These are phyloP conservation scores for Euphorbia peplus DNA, from an alignment of 345 rosid species.

Conservation along the genomic window DNA sequence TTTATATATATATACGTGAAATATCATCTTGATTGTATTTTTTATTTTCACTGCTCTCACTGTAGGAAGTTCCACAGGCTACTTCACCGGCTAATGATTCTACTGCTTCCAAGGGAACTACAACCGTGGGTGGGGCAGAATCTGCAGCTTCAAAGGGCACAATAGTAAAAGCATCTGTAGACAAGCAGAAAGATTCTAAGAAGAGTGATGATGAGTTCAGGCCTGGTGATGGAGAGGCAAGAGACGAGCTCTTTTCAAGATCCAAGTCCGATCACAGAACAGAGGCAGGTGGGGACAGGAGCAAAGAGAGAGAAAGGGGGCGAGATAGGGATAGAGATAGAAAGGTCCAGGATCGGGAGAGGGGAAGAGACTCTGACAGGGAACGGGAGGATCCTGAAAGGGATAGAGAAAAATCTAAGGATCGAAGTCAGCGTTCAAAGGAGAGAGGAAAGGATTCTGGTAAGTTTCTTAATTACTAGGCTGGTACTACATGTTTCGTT, in stretches of 20 bases:
- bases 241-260: slow-evolving; percentile 42
- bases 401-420: slow-evolving; percentile 66
- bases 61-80: slow-evolving; percentile 48
- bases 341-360: slow-evolving; percentile 52
- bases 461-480: slow-evolving; percentile 13
- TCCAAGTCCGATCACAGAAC: slow-evolving; percentile 52
- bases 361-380: slow-evolving; percentile 74
- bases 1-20: not conserved
- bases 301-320: slow-evolving; percentile 67
- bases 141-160: slow-evolving; percentile 48
- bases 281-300: slow-evolving; percentile 51
- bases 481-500: not conserved
- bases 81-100: slow-evolving; percentile 42
- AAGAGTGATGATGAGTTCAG: slow-evolving; percentile 63
- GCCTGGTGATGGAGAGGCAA: slow-evolving; percentile 41
- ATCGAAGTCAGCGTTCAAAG: slow-evolving; percentile 59
- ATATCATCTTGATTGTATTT: not conserved
- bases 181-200: slow-evolving; percentile 56
- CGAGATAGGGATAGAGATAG: slow-evolving; percentile 45
- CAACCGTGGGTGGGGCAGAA: slow-evolving; percentile 39
- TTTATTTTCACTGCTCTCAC: slow-evolving; percentile 1
- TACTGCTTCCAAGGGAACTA: slow-evolving; percentile 33
- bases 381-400: slow-evolving; percentile 61
- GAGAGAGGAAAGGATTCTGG: slow-evolving; percentile 74
- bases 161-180: slow-evolving; percentile 33